These are phyloP conservation scores for Acacia melanoxylon DNA, from an alignment of 306 rosid genomes.

Conservation along the genomic window DNA sequence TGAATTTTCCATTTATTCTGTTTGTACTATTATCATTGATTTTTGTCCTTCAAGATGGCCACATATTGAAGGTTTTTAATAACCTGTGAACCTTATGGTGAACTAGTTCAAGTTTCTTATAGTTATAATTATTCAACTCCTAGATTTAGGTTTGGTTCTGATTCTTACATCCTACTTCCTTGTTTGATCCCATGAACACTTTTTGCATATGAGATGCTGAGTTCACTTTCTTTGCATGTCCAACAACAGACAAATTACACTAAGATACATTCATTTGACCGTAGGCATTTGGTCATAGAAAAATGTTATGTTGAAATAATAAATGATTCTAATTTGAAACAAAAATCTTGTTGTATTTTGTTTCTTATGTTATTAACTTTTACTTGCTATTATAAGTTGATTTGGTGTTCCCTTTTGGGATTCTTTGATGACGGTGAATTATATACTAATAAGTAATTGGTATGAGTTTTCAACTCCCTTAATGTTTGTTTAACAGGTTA, in stretches of 20 bases:
- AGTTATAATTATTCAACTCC: constrained; percentile 20
- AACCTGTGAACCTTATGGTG: constrained; percentile 2
- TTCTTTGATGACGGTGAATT: constrained; percentile 23
- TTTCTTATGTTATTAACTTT: constrained; percentile 1
- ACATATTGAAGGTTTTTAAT: constrained; percentile 24
- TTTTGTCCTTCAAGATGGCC: neutral
- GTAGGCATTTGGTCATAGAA: neutral
- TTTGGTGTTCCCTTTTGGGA: constrained; percentile 12
- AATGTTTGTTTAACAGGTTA: constrained; percentile 84
- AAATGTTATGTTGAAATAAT: neutral
- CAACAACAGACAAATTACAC: neutral
- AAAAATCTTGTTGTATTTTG: neutral
- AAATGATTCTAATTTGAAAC: constrained; percentile 8
- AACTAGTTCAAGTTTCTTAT: constrained; percentile 14
- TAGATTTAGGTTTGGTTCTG: constrained; percentile 1
- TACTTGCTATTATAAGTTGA: constrained; percentile 12
- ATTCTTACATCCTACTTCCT: neutral
- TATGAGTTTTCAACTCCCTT: constrained; percentile 68
- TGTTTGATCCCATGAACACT: constrained; percentile 6
- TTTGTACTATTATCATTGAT: neutral
- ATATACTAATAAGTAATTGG: constrained; percentile 45
- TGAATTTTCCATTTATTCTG: constrained; percentile 11
- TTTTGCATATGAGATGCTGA: neutral
- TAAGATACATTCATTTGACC: constrained; percentile 2
- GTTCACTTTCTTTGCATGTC: constrained; percentile 6